Conservation (phyloP, 331 rosid species). For the Spiraea crenata region DNA sequence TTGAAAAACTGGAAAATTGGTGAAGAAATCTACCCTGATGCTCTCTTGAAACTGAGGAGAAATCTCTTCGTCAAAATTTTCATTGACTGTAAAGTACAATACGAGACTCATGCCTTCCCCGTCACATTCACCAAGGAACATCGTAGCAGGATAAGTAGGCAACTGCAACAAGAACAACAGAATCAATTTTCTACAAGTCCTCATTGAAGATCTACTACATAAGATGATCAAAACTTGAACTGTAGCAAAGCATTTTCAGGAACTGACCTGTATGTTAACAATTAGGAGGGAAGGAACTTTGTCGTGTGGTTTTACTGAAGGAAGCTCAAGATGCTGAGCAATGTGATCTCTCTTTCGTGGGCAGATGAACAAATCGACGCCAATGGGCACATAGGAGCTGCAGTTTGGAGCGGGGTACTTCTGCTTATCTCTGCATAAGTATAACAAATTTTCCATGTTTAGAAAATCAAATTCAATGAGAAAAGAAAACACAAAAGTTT, state of each 20-base stretch:
- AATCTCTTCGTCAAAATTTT: conserved; percentile 59
- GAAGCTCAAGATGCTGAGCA: conserved; percentile 88
- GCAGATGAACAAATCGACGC: conserved; percentile 74
- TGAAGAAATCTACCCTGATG: conserved; percentile 50
- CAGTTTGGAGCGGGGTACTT: conserved; percentile 60
- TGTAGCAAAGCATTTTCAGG: not conserved
- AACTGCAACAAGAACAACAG: conserved; percentile 42
- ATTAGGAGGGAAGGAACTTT: conserved; percentile 69
- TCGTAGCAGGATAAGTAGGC: conserved; percentile 77
- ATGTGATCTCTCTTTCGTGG: conserved; percentile 77
- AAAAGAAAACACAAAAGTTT: not conserved
- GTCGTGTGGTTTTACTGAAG: conserved; percentile 45
- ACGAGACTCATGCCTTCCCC: conserved; percentile 98
- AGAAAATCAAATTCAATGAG: conserved; percentile 9
- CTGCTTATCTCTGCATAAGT: conserved; percentile 62
- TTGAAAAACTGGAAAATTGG: not conserved
- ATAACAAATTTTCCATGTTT: conserved; percentile 20
- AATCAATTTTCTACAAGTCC: not conserved
- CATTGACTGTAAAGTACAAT: conserved; percentile 66
- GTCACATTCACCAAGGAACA: conserved; percentile 69
- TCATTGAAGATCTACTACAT: not conserved
- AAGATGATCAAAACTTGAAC: not conserved
- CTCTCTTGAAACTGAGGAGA: conserved; percentile 51
- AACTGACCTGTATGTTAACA: conserved; percentile 83
- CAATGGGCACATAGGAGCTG: conserved; percentile 73